Base-by-base conservation (phyloP, 148 eudicot genomes). In the Euryodendron excelsum region DNA sequence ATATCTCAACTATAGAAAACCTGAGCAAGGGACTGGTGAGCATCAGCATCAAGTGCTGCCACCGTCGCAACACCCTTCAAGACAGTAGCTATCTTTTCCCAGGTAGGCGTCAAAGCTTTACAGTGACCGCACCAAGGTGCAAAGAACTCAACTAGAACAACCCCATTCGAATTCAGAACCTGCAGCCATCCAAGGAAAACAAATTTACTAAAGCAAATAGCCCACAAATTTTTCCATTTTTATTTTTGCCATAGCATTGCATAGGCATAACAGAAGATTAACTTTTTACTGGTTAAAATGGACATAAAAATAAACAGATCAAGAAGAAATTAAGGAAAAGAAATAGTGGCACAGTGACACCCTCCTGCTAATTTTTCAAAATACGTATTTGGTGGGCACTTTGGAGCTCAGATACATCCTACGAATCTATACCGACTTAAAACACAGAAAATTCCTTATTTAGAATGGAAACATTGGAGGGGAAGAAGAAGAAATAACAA, bases 41-140 rank as follows among this genome's bases (percentile, higher is more conserved):
- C 97, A 86, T 96, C 99, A 44, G 98, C 96, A 88, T 96, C 99
- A 72, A 96, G 90, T 60, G 98, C 99, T 33, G 99, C 99, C 70
- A 96, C 93, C 23, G 94, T 93, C 3, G 88, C 98, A 27, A 96
- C 97, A 62, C 99, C 99, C 85, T 96, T 96, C 87, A 96, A 82
- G 47, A 89, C 90, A 61, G 80, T 77, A 50, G 99, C 99, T 17
- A 90, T 89, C 86, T 93, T 91, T 85, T 96, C 99, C 99, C 99
- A 96, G 8, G 81, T 84, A 10, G 99, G 99, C 14, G 97, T 93
- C 66, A 96, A 81, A 78, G 97, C 89, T 83, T 96, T 68, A 83
- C 99, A 96, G 78, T 96, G 99, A 39, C 98, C 99, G 79, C 99
- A 96, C 99, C 99, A 96, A 47, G 99, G 98, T 23, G 99, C 99